These are phyloP conservation scores for Aspergillus sp. DNA, from an alignment of 2,329 filamentous ascomycete genomes.

Conservation along the genomic window DNA sequence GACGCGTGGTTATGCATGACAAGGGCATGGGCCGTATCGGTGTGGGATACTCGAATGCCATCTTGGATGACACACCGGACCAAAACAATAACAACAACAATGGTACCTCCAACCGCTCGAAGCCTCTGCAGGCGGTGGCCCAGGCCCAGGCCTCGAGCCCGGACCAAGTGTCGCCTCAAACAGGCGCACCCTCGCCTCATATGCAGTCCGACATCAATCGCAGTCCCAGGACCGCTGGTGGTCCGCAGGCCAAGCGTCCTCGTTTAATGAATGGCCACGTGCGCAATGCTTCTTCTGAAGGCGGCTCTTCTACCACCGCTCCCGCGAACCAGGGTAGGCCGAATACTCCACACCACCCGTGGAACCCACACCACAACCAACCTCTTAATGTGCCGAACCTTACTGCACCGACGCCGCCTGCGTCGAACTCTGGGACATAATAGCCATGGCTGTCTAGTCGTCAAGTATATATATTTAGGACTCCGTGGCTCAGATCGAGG, in stretches of 20 bases:
- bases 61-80: slow-evolving; percentile 8
- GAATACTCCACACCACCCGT: slow-evolving; percentile 2
- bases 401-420: slow-evolving; percentile 4
- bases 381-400: slow-evolving; percentile 15
- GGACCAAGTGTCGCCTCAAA: slow-evolving; percentile 16
- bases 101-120: slow-evolving; percentile 2
- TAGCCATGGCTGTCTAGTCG: too few species aligned
- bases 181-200: slow-evolving; percentile 21
- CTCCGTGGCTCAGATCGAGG: too few species aligned
- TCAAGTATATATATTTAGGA: too few species aligned
- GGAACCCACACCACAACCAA: slow-evolving; percentile 7
- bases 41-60: slow-evolving; percentile 18
- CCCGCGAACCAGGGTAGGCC: slow-evolving; percentile 2
- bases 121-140: slow-evolving; percentile 7
- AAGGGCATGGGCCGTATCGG: slow-evolving; percentile 35
- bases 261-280: slow-evolving; percentile 29
- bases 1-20: slow-evolving; percentile 39
- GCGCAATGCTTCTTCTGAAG: background rate
- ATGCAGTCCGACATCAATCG: slow-evolving; percentile 18
- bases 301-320: background rate
- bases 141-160: slow-evolving; percentile 17
- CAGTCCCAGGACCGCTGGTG: slow-evolving; percentile 9
- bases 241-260: slow-evolving; percentile 25
- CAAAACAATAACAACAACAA: slow-evolving; percentile 1
- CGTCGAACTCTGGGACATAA: too few species aligned